Evolutionary conservation across 768 basidiomycete genomes (phyloP), one percentile per base, ranked within the genome.

Genomic region (Boletales sp.): DNA sequence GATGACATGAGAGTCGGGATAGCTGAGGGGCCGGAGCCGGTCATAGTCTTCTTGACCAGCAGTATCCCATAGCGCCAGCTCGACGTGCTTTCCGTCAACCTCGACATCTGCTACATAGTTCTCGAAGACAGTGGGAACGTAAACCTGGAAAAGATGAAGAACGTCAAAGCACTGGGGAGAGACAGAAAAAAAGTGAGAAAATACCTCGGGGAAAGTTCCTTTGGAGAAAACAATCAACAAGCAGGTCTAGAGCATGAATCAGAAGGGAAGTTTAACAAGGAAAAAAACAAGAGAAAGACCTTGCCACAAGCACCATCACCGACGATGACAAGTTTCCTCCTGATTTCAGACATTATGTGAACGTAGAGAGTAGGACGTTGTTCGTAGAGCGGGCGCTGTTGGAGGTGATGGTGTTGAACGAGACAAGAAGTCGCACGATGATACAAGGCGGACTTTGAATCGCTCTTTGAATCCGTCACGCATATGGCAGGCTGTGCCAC

Each of bases 11-110:
- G 93, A 94, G 75, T 98, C 95, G 49, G 95, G 95, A 74, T 99
- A 99, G 62, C 88, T 91, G 67, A 99, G 83, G 53, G 96, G 96
- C 49, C 96, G 83, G 59, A 99, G 90, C 62, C 95, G 90, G 72
- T 98, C 96, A 71, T 98, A 98, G 71, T 98, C 96, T 74, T 97
- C 95, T 71, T 98, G 95, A 47, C 96, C 96, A 32, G 96, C 95
- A 46, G 96, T 98, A 94, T 98, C 96, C 96, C 96, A 98, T 62
- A 99, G 75, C 28, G 96, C 95, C 63, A 99, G 80, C 73, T 99
- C 96, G 61, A 98, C 94, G 67, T 94, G 91, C 76, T 95, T 98
- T 60, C 91, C 91, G 65, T 98, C 95, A 54, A 98, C 94, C 70
- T 97, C 93, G 44, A 98, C 94, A 70, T 98, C 94, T 60, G 95